These are phyloP conservation scores for Panicum hallii DNA, from an alignment of 202 grass and related monocot genomes.

Conservation along the genomic window DNA sequence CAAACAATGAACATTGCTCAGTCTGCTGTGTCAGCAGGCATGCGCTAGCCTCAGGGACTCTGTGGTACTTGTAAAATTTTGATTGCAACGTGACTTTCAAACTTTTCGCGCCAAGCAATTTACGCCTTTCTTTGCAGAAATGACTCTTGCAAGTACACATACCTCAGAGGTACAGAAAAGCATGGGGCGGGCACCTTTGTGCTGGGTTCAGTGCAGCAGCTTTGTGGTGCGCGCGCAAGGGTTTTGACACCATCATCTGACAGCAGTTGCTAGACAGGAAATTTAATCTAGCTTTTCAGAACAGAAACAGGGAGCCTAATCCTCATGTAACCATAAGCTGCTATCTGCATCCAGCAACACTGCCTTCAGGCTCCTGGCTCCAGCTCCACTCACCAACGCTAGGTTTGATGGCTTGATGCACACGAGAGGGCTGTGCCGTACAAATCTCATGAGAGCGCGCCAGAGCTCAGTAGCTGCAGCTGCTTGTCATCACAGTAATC, in stretches of 20 bases:
- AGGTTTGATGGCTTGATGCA: neutral
- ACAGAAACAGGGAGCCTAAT: neutral
- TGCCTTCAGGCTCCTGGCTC: neutral
- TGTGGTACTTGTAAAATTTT: neutral
- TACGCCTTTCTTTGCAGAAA: constrained; percentile 11
- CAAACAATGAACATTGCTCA: constrained; percentile 1
- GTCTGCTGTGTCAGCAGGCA: constrained; percentile 16
- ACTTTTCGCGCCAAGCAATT: constrained; percentile 16
- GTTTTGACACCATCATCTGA: neutral
- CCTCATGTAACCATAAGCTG: neutral
- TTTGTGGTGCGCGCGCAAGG: neutral
- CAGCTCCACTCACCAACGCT: neutral
- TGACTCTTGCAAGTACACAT: constrained; percentile 27
- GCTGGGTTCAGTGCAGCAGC: neutral
- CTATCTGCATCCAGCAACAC: neutral
- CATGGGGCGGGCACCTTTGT: neutral
- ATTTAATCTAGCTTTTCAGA: neutral
- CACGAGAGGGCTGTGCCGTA: neutral
- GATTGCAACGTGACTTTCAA: neutral
- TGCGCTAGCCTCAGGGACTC: neutral
- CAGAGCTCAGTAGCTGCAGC: neutral
- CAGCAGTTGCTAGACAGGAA: neutral
- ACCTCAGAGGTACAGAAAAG: constrained; percentile 10
- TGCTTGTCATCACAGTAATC: constrained; percentile 40
- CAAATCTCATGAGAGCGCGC: neutral